Percentiles rank a stretch among this genome's conserved stretches.
Evolutionary conservation across 2,329 filamentous ascomycete genomes (phyloP).

Genomic region (Microdochium trichocladiopsis): DNA sequence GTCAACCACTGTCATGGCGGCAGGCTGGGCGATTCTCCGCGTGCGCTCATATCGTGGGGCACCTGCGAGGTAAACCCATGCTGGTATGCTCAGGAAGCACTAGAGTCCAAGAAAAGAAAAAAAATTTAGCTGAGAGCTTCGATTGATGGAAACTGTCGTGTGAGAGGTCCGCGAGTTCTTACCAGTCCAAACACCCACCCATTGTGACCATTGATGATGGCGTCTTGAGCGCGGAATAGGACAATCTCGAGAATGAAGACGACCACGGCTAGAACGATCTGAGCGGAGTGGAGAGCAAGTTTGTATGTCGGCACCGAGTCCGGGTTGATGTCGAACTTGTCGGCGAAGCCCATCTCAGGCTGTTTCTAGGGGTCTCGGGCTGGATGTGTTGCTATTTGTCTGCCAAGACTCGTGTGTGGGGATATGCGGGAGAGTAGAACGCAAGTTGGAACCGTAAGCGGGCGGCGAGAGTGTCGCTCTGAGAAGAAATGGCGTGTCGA

Average conservation of each 20-base stretch:
- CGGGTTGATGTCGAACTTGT: slow-evolving; percentile 43
- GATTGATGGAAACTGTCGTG: too few relatives aligned
- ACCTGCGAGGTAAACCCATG: slow-evolving; percentile 59
- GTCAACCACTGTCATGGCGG: slow-evolving; percentile 54
- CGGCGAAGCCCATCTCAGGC: slow-evolving; percentile 27
- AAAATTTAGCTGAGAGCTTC: too few relatives aligned
- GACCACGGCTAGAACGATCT: slow-evolving; percentile 47
- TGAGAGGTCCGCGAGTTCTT: too few relatives aligned
- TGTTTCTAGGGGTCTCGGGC: not conserved
- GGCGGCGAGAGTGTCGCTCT: not conserved
- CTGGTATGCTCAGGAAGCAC: slow-evolving; percentile 59
- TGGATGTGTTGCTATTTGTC: too few relatives aligned
- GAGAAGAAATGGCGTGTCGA: not conserved
- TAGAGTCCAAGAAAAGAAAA: slow-evolving; percentile 23
- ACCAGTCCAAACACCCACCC: slow-evolving; percentile 61
- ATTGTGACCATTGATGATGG: slow-evolving; percentile 47
- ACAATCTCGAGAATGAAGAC: slow-evolving; percentile 54
- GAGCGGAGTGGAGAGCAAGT: slow-evolving; percentile 47
- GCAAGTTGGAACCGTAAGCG: not conserved
- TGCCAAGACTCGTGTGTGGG: too few relatives aligned
- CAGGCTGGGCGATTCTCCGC: slow-evolving; percentile 52
- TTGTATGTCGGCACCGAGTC: slow-evolving; percentile 49
- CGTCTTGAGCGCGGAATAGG: slow-evolving; percentile 42
- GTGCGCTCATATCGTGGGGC: slow-evolving; percentile 57
- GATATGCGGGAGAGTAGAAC: too few relatives aligned